A percentile compares a stretch with the other conserved stretches of the same genome.
phyloP scores from a whole-genome alignment of 768 basidiomycete genomes.

The Auriculariales sp. region DNA sequence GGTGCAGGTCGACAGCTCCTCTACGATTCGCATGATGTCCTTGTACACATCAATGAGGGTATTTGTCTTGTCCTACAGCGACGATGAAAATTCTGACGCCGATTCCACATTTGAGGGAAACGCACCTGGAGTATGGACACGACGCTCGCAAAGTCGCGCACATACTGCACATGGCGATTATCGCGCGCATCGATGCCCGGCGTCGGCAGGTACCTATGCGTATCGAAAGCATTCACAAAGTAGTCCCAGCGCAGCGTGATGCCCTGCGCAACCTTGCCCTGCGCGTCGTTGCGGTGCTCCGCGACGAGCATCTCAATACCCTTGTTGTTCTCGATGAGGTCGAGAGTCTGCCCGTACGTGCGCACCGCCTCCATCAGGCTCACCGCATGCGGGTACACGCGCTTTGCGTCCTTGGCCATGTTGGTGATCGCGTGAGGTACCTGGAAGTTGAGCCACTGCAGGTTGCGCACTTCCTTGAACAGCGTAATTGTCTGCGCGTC shows the following conservation, averaged over 20 bases:
- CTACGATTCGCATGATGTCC: conserved; percentile 71
- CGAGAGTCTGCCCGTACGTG: conserved; percentile 91
- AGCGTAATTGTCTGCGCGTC: conserved; percentile 96
- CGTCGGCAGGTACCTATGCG: conserved; percentile 50
- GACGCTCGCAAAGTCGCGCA: conserved; percentile 87
- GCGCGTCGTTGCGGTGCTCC: conserved; percentile 84
- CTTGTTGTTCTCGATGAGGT: conserved; percentile 78
- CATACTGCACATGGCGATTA: conserved; percentile 83
- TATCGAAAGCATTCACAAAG: conserved; percentile 89
- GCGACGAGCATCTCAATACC: conserved; percentile 91
- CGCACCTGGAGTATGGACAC: conserved; percentile 78
- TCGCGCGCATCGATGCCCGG: conserved; percentile 58
- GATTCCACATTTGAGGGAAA: no score
- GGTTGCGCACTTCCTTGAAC: conserved; percentile 94
- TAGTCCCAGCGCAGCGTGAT: conserved; percentile 96
- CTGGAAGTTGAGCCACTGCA: conserved; percentile 91
- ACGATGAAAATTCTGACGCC: conserved; percentile 1
- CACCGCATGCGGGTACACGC: conserved; percentile 96
- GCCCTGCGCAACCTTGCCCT: conserved; percentile 85
- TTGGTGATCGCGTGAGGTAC: conserved; percentile 91
- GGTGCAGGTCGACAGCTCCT: conserved; percentile 75
- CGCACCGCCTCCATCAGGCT: conserved; percentile 98
- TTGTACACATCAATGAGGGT: conserved; percentile 82
- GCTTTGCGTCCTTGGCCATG: conserved; percentile 96
- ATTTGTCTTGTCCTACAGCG: conserved; percentile 76